phyloP scores from a whole-genome alignment of 495 filamentous ascomycete genomes.

The Hyaloscypha finlandica region DNA sequence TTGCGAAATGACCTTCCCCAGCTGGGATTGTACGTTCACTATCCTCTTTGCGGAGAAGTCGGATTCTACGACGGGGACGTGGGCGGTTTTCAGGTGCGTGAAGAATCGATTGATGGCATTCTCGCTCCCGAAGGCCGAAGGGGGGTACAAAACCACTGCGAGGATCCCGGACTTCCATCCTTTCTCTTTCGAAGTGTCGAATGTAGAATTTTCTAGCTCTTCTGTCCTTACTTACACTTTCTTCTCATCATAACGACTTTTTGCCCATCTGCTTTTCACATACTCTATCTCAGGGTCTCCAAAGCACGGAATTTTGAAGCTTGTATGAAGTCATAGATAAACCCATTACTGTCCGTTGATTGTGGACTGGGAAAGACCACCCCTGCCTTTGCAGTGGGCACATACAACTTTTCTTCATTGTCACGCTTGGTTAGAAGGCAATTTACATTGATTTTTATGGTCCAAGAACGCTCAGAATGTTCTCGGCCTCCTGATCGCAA shows the following conservation, averaged over 20 bases:
- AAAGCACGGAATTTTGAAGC: background rate
- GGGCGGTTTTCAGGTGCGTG: constrained; percentile 85
- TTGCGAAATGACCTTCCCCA: constrained; percentile 88
- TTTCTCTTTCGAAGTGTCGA: background rate
- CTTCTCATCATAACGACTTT: background rate
- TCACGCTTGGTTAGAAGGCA: background rate
- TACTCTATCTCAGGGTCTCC: background rate
- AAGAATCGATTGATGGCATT: constrained; percentile 67
- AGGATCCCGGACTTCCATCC: background rate
- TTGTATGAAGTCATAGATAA: background rate
- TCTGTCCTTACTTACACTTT: background rate
- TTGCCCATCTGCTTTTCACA: background rate
- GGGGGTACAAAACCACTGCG: background rate
- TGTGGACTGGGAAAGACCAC: background rate
- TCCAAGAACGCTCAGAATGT: background rate
- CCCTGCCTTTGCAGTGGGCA: background rate
- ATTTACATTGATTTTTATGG: background rate
- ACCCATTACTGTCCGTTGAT: background rate
- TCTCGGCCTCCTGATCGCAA: background rate
- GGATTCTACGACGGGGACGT: constrained; percentile 93
- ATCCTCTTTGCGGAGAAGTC: constrained; percentile 93
- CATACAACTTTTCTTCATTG: background rate
- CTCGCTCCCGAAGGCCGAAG: background rate
- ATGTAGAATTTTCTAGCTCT: background rate
- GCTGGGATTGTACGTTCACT: constrained; percentile 89